These are phyloP conservation scores for Schwanniomyces polymorphus DNA, from an alignment of 805 yeast genomes.

Conservation along the genomic window DNA sequence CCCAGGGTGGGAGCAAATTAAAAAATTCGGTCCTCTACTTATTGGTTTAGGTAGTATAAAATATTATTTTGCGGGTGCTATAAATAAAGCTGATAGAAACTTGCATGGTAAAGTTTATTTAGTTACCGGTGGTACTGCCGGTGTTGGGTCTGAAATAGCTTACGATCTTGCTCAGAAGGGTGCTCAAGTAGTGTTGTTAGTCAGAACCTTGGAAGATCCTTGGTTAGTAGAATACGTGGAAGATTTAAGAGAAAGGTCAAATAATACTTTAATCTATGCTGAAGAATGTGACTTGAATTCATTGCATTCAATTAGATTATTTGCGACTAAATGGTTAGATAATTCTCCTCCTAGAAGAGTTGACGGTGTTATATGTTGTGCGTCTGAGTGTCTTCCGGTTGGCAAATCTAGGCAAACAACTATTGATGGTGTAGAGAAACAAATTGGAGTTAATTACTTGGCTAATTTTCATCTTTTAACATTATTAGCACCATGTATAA, in stretches of 20 bases:
- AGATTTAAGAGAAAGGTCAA: slow-evolving; percentile 68
- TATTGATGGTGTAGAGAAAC: slow-evolving; percentile 82
- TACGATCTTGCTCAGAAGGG: slow-evolving; percentile 76
- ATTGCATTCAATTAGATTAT: slow-evolving; percentile 73
- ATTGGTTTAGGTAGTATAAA: slow-evolving; percentile 52
- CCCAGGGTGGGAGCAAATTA: slow-evolving; percentile 71
- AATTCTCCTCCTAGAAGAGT: slow-evolving; percentile 86
- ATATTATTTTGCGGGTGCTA: slow-evolving; percentile 73
- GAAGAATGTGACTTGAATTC: slow-evolving; percentile 83
- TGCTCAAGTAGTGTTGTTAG: slow-evolving; percentile 79
- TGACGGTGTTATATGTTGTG: slow-evolving; percentile 88
- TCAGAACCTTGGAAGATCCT: slow-evolving; percentile 58
- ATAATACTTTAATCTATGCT: slow-evolving; percentile 79
- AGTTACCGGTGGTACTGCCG: slow-evolving; percentile 92
- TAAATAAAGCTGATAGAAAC: slow-evolving; percentile 90
- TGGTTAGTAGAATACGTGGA: slow-evolving; percentile 83
- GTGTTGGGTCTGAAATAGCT: slow-evolving; percentile 78
- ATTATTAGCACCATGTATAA: slow-evolving; percentile 76
- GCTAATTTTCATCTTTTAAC: slow-evolving; percentile 81
- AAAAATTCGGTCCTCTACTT: slow-evolving; percentile 56
- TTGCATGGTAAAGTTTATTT: slow-evolving; percentile 85
- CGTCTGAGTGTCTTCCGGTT: slow-evolving; percentile 77
- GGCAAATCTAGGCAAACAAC: slow-evolving; percentile 65
- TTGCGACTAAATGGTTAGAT: slow-evolving; percentile 94
- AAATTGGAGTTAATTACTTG: slow-evolving; percentile 78